phyloP scores from a whole-genome alignment of 441 rosid genomes.

The Biscutella laevigata region DNA sequence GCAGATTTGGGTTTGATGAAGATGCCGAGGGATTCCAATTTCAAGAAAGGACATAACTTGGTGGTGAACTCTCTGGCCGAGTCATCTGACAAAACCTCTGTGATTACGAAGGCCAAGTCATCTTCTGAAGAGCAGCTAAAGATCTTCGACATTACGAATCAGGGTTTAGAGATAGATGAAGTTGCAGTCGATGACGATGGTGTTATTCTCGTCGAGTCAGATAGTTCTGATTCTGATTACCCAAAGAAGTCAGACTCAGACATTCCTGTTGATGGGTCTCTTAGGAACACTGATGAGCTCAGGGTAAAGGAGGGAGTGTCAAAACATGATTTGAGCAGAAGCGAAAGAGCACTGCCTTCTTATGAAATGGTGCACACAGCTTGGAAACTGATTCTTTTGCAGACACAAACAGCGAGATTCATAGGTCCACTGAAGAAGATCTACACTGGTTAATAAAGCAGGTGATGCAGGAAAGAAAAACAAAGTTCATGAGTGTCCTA shows the following conservation, averaged over 20 bases:
- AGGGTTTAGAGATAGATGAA: neutral
- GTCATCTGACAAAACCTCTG: conserved; percentile 58
- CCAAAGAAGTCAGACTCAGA: conserved; percentile 49
- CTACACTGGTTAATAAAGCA: conserved; percentile 25
- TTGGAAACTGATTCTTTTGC: conserved; percentile 33
- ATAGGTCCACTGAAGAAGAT: conserved; percentile 25
- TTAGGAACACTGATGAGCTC: too few species aligned
- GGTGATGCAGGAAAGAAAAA: conserved; percentile 38
- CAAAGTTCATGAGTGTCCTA: conserved; percentile 65
- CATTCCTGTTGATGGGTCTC: conserved; percentile 33
- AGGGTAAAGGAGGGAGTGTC: too few species aligned
- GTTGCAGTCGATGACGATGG: conserved; percentile 18
- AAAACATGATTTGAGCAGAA: conserved; percentile 33
- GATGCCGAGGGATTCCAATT: conserved; percentile 49
- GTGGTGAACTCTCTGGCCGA: conserved; percentile 43
- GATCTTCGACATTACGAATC: neutral
- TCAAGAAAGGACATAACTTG: conserved; percentile 27
- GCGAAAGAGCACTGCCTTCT: conserved; percentile 23
- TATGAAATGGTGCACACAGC: too few species aligned
- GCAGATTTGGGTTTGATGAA: conserved; percentile 55
- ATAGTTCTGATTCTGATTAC: conserved; percentile 54
- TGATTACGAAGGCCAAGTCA: conserved; percentile 46
- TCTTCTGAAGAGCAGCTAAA: conserved; percentile 35
- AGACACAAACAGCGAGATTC: conserved; percentile 15
- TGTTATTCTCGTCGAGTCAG: conserved; percentile 20